phyloP scores from a whole-genome alignment of 208 protist genomes.

The Leishmania guyanensis region DNA sequence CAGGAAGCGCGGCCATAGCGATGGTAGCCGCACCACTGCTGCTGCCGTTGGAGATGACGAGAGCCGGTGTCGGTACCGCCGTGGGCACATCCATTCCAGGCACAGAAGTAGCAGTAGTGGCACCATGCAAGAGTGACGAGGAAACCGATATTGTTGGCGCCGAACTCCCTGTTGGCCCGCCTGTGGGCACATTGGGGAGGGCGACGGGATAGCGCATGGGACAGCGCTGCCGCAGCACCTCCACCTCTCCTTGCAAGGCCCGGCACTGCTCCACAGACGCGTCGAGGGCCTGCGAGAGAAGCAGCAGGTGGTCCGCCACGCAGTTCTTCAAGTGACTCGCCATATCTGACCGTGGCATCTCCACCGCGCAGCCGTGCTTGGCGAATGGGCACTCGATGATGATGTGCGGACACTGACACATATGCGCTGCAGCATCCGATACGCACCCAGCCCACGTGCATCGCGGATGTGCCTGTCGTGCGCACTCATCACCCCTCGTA shows the following conservation, averaged over 20 bases:
- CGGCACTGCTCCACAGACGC: slow-evolving; percentile 18
- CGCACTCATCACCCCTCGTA: neutral
- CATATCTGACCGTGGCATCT: slow-evolving; percentile 22
- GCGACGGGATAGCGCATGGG: neutral
- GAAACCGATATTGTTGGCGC: neutral
- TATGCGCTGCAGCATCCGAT: slow-evolving; percentile 26
- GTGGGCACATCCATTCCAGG: neutral
- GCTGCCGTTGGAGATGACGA: neutral
- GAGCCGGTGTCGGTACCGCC: neutral
- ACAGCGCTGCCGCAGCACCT: slow-evolving; percentile 36
- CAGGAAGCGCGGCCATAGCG: neutral
- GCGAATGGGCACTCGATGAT: slow-evolving; percentile 37
- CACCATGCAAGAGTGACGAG: slow-evolving; percentile 4
- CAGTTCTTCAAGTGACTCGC: slow-evolving; percentile 22
- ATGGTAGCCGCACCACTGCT: neutral
- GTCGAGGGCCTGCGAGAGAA: slow-evolving; percentile 24
- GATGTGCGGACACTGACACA: slow-evolving; percentile 29
- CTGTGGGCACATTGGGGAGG: neutral
- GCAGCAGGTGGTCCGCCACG: slow-evolving; percentile 26
- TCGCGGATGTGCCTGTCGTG: neutral
- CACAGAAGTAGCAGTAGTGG: neutral
- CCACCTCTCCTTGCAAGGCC: slow-evolving; percentile 41
- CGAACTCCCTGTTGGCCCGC: neutral
- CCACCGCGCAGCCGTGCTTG: slow-evolving; percentile 33
- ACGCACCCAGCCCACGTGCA: slow-evolving; percentile 39